phyloP scores from a whole-genome alignment of 441 rosid species.

The Theobroma grandiflorum region DNA sequence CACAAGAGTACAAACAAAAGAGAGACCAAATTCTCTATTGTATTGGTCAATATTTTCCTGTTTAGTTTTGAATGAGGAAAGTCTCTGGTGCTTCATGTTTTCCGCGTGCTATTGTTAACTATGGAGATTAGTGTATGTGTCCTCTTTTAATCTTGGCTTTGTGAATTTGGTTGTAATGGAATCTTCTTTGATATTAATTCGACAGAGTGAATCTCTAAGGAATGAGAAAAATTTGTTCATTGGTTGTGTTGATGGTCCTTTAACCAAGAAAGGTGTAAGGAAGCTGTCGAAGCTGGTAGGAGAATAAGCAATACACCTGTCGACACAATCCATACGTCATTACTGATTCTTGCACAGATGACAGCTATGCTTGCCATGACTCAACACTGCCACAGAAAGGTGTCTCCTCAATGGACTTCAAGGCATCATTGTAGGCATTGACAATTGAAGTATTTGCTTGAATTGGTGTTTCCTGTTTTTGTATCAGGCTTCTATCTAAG shows the following conservation, averaged over 20 bases:
- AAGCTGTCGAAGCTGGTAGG: slow-evolving; percentile 96
- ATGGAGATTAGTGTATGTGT: no score
- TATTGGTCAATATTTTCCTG: no score
- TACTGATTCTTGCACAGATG: slow-evolving; percentile 94
- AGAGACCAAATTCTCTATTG: no score
- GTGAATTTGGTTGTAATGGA: slow-evolving; percentile 52
- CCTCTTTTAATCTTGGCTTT: no score
- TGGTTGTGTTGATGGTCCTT: slow-evolving; percentile 93
- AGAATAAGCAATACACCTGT: slow-evolving; percentile 92
- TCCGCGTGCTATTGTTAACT: no score
- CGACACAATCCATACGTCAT: slow-evolving; percentile 85
- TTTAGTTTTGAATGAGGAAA: no score
- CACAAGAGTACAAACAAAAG: no score
- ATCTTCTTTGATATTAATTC: slow-evolving; percentile 83
- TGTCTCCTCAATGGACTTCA: slow-evolving; percentile 20
- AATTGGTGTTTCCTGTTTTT: no score
- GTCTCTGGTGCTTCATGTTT: no score
- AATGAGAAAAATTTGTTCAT: slow-evolving; percentile 95
- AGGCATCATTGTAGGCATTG: neutral
- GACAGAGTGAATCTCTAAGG: slow-evolving; percentile 96
- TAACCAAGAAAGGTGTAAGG: slow-evolving; percentile 85
- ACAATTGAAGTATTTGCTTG: neutral
- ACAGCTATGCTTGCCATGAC: slow-evolving; percentile 99
- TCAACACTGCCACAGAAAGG: slow-evolving; percentile 92
- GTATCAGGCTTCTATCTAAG: no score